These are phyloP conservation scores for Baorangia bicolor DNA, from an alignment of 768 basidiomycete genomes.

Conservation along the genomic window DNA sequence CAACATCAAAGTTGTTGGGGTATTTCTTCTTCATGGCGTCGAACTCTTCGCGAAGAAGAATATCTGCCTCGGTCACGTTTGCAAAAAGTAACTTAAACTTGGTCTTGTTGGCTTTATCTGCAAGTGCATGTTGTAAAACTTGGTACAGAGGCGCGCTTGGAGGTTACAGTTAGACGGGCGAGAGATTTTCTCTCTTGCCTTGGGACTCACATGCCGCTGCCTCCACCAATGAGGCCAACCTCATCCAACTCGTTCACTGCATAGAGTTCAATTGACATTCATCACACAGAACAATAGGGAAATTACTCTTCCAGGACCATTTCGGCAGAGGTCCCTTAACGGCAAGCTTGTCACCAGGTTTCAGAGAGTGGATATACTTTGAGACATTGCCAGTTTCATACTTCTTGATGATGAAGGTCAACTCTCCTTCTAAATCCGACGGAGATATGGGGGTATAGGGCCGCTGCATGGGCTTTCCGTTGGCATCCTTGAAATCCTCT, in stretches of 20 bases:
- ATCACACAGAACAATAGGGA: neutral
- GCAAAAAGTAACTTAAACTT: constrained; percentile 92
- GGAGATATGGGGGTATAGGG: constrained; percentile 93
- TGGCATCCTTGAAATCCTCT: constrained; percentile 65
- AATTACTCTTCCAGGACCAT: constrained; percentile 77
- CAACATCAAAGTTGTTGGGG: constrained; percentile 72
- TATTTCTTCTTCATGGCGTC: constrained; percentile 67
- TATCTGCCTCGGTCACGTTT: constrained; percentile 88
- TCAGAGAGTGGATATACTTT: constrained; percentile 76
- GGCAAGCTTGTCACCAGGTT: constrained; percentile 76
- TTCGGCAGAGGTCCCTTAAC: constrained; percentile 93
- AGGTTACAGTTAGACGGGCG: neutral
- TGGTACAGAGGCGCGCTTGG: constrained; percentile 81
- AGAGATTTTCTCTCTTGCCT: neutral
- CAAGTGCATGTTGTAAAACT: constrained; percentile 69
- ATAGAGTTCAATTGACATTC: neutral
- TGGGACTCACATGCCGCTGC: constrained; percentile 78
- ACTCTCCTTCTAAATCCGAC: constrained; percentile 69
- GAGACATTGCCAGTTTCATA: constrained; percentile 83
- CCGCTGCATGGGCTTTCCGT: constrained; percentile 85
- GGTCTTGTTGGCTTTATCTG: constrained; percentile 81
- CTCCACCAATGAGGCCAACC: constrained; percentile 89
- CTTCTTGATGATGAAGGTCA: constrained; percentile 82
- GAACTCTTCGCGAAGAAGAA: constrained; percentile 79
- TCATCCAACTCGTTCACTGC: constrained; percentile 83